Percentiles rank a stretch among this genome's conserved stretches.
Evolutionary conservation across 345 rosid species (phyloP).

Genomic region (Orychophragmus violaceus): DNA sequence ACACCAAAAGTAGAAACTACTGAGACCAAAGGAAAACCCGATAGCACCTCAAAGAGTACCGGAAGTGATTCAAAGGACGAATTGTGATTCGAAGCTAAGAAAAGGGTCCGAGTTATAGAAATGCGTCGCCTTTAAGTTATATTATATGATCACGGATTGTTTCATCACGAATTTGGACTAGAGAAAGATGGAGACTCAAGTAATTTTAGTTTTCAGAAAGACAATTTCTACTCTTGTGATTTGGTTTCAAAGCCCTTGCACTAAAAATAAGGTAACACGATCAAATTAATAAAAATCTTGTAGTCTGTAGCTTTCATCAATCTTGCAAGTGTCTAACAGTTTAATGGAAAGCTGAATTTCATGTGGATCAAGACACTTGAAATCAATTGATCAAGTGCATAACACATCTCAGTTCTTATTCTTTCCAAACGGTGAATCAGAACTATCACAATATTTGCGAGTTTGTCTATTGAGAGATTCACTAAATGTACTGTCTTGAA

Average conservation of each 20-base stretch:
- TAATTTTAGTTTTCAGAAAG: neutral
- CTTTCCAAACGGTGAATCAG: no score
- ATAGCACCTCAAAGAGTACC: slow-evolving; percentile 5
- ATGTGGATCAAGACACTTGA: neutral
- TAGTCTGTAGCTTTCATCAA: neutral
- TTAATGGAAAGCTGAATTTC: neutral
- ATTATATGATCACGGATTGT: slow-evolving; percentile 4
- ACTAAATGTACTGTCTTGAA: neutral
- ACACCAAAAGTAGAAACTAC: slow-evolving; percentile 41
- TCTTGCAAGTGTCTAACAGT: neutral
- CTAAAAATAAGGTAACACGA: neutral
- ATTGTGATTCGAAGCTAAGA: slow-evolving; percentile 38
- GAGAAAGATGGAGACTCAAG: neutral
- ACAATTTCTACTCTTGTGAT: neutral
- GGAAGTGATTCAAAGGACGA: slow-evolving; percentile 62
- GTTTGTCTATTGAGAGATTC: slow-evolving; percentile 4
- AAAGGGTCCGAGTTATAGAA: slow-evolving; percentile 1
- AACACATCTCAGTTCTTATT: neutral
- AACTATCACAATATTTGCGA: no score
- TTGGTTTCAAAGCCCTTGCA: neutral
- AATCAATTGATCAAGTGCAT: neutral
- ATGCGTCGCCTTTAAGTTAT: slow-evolving; percentile 7
- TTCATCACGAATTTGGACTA: neutral
- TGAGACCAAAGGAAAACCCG: slow-evolving; percentile 11
- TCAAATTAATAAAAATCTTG: neutral